These are phyloP conservation scores for Mitragyna speciosa DNA, from an alignment of 257 asterid genomes.

Conservation along the genomic window DNA sequence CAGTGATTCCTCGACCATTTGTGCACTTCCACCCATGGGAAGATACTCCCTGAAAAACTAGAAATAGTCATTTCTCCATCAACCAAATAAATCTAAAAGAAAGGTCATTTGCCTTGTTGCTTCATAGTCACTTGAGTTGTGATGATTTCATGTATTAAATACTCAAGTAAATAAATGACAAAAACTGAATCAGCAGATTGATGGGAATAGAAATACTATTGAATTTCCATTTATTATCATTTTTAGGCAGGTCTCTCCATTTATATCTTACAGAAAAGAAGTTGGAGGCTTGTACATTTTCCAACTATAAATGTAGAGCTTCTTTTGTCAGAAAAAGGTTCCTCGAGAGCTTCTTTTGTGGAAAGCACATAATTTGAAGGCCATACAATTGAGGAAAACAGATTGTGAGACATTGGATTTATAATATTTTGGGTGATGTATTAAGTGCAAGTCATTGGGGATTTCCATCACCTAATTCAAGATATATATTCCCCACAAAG, in stretches of 20 bases:
- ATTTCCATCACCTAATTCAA: not conserved
- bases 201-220: not conserved
- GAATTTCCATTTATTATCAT: not conserved
- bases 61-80: not conserved
- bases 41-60: slow-evolving; percentile 81
- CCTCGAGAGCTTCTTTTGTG: too few relatives aligned
- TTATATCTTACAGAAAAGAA: not conserved
- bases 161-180: not conserved
- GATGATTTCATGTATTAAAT: too few relatives aligned
- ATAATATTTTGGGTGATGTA: too few relatives aligned
- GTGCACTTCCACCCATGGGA: slow-evolving; percentile 94
- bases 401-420: not conserved
- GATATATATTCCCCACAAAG: not conserved
- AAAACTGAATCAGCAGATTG: not conserved
- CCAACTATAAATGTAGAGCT: not conserved
- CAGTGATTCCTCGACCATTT: slow-evolving; percentile 79
- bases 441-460: too few relatives aligned
- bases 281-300: not conserved
- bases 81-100: not conserved
- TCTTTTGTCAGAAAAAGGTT: too few relatives aligned
- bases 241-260: not conserved
- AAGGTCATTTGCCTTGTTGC: not conserved
- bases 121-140: too few relatives aligned
- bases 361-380: too few relatives aligned
- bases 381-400: too few relatives aligned